Evolutionary conservation across 169 alveolate genomes (phyloP).

Genomic region (Toxoplasma gondii): DNA sequence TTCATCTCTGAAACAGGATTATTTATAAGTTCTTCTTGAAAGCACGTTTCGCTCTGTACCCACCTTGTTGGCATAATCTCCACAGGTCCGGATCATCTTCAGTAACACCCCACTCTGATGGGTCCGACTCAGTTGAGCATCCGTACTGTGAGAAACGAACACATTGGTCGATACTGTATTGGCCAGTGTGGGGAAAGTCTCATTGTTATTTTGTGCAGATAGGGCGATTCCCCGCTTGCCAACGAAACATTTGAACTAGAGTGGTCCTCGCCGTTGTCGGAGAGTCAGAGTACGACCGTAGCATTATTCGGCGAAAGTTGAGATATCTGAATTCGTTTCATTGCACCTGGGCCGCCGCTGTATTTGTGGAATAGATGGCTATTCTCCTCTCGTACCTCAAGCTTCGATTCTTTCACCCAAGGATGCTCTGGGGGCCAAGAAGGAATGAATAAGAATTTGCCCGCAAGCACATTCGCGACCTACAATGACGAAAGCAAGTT

Average conservation of each 20-base stretch:
- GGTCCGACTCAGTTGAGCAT: conserved; percentile 15
- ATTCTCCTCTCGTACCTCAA: background rate
- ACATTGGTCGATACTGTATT: background rate
- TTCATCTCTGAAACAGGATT: too few relatives aligned
- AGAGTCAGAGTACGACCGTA: too few relatives aligned
- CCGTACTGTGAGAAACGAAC: conserved; percentile 13
- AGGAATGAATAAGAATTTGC: conserved; percentile 22
- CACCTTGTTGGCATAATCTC: conserved; percentile 23
- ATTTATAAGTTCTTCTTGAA: too few relatives aligned
- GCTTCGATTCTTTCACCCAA: conserved; percentile 31
- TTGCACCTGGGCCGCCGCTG: too few relatives aligned
- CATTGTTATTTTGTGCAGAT: background rate
- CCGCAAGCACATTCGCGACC: conserved; percentile 8
- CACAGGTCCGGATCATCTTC: conserved; percentile 14
- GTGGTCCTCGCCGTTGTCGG: too few relatives aligned
- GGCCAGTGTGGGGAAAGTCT: background rate
- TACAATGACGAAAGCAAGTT: background rate
- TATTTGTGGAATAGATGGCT: too few relatives aligned
- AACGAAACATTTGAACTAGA: background rate
- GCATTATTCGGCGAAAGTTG: too few relatives aligned
- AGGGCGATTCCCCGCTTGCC: background rate
- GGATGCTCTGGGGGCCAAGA: conserved; percentile 39
- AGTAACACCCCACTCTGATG: conserved; percentile 24
- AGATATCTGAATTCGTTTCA: too few relatives aligned
- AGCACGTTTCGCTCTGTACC: background rate